phyloP scores from a whole-genome alignment of 352 stramenopile species.

The Phytophthora fragariae region DNA sequence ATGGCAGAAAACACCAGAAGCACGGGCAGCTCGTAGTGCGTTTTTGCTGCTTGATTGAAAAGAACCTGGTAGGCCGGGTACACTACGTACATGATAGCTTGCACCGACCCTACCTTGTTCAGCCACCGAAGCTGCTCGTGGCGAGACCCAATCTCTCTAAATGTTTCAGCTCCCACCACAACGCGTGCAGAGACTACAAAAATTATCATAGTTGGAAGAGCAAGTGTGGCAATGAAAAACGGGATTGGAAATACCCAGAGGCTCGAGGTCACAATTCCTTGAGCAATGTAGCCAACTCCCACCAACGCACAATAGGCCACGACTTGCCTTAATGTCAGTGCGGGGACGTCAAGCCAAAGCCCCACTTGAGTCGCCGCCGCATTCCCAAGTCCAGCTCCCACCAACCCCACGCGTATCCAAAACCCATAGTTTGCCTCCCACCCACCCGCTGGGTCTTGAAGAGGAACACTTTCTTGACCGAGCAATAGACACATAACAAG shows the following conservation, averaged over 20 bases:
- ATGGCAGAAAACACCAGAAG: conserved; percentile 12
- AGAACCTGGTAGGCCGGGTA: conserved; percentile 19
- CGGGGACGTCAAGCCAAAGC: conserved; percentile 8
- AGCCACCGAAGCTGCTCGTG: conserved; percentile 8
- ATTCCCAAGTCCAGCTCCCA: conserved; percentile 4
- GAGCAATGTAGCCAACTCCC: neutral
- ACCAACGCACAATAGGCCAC: neutral
- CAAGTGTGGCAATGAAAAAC: conserved; percentile 16
- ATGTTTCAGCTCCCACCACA: neutral
- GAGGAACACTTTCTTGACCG: conserved; percentile 17
- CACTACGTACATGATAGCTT: conserved; percentile 3
- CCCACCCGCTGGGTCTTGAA: conserved; percentile 10
- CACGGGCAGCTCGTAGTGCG: conserved; percentile 15
- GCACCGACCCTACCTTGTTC: neutral
- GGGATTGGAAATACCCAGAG: conserved; percentile 22
- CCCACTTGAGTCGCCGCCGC: conserved; percentile 6
- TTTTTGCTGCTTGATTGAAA: conserved; percentile 1
- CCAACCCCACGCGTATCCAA: conserved; percentile 9
- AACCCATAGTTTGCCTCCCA: conserved; percentile 21
- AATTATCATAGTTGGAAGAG: neutral
- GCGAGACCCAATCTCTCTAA: conserved; percentile 6
- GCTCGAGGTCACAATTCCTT: neutral
- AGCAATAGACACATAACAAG: conserved; percentile 10
- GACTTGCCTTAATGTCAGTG: conserved; percentile 13
- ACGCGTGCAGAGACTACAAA: neutral